Evolutionary conservation across 768 basidiomycete genomes (phyloP).

Genomic region (Boletales sp.): DNA sequence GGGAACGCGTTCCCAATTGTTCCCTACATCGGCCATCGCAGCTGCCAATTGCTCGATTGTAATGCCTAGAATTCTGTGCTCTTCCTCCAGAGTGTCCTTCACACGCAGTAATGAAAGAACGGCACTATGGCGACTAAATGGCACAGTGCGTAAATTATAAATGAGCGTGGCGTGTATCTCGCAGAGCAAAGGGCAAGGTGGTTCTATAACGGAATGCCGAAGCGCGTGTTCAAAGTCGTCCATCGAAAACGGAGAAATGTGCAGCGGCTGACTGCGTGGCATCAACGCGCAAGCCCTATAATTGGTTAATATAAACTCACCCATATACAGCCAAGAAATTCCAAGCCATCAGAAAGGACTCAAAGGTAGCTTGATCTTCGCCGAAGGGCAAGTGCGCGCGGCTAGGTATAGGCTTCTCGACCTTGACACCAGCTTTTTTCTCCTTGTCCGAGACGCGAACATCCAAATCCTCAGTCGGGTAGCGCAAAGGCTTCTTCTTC

Average conservation of each 20-base stretch:
- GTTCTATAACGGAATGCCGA: constrained; percentile 66
- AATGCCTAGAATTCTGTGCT: constrained; percentile 50
- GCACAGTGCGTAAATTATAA: constrained; percentile 82
- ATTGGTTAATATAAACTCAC: constrained; percentile 43
- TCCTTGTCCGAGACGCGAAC: constrained; percentile 77
- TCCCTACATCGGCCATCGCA: constrained; percentile 77
- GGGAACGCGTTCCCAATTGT: constrained; percentile 81
- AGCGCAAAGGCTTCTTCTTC: constrained; percentile 87
- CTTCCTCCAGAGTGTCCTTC: constrained; percentile 39
- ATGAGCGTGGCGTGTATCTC: constrained; percentile 90
- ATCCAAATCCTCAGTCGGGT: constrained; percentile 91
- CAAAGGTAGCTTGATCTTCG: constrained; percentile 61
- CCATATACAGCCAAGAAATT: constrained; percentile 93
- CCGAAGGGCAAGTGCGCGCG: constrained; percentile 65
- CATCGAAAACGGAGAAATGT: constrained; percentile 83
- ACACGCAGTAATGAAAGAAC: constrained; percentile 56
- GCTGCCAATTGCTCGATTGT: constrained; percentile 58
- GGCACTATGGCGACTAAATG: constrained; percentile 72
- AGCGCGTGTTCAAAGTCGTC: constrained; percentile 91
- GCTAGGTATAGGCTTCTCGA: constrained; percentile 65
- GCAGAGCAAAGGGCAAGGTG: constrained; percentile 71
- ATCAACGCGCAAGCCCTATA: not conserved
- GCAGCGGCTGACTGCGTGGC: constrained; percentile 69
- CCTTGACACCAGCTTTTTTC: constrained; percentile 70
- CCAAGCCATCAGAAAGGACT: constrained; percentile 88